Percentiles rank a stretch among this genome's conserved stretches.
These are phyloP conservation scores for Mycena citricolor DNA, from an alignment of 1,284 basidiomycete genomes.

Conservation along the genomic window DNA sequence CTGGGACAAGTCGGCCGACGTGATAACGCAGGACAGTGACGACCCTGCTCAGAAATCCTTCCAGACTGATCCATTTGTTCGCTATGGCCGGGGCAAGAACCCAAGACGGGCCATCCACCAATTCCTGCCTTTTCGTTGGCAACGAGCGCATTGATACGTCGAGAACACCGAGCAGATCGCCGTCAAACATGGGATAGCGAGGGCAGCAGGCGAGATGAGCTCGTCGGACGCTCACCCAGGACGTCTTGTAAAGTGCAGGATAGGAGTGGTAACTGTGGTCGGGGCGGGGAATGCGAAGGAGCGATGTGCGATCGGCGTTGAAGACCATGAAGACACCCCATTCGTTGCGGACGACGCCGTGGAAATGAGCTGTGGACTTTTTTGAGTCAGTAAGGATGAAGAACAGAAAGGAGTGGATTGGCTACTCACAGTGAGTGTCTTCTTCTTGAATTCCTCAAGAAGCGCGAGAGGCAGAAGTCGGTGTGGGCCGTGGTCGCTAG, in stretches of 20 bases:
- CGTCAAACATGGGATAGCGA: background rate
- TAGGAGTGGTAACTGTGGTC: background rate
- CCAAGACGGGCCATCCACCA: too few relatives aligned
- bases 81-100: background rate
- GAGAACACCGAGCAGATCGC: background rate
- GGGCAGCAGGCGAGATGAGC: background rate
- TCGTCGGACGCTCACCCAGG: background rate
- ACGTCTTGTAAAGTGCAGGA: background rate
- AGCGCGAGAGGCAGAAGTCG: background rate
- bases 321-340: conserved; percentile 1
- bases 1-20: background rate
- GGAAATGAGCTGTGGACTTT: conserved; percentile 1
- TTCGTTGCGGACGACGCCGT: conserved; percentile 2
- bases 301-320: conserved; percentile 1
- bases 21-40: background rate
- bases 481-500: background rate
- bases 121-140: too few relatives aligned
- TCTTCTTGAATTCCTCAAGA: background rate
- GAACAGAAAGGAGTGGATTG: background rate
- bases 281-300: background rate
- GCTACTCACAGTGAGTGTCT: background rate
- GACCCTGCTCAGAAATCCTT: background rate
- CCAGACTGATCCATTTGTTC: background rate
- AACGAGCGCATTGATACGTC: conserved; percentile 1
- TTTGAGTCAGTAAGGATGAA: background rate